Percentiles rank a stretch among this genome's conserved stretches.
Evolutionary conservation across 2,329 filamentous ascomycete genomes (phyloP).

Genomic region (Coniochaeta hoffmannii): DNA sequence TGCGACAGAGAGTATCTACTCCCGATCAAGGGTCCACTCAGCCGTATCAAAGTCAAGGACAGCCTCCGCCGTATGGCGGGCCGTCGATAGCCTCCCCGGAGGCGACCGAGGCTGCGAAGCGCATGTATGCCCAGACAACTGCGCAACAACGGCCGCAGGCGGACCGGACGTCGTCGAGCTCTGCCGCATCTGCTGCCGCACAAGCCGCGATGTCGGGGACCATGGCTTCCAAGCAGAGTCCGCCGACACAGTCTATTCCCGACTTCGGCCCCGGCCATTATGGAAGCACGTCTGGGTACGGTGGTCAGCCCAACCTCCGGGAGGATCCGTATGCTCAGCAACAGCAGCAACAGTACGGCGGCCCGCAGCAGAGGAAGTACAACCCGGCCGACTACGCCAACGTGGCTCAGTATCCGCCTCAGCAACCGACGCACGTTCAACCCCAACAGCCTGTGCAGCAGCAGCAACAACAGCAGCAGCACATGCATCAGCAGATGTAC

Average conservation of each 20-base stretch:
- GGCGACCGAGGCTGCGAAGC: conserved; percentile 57
- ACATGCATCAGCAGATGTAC: conserved; percentile 15
- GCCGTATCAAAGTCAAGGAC: conserved; percentile 5
- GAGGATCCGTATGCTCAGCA: conserved; percentile 28
- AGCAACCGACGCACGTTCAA: conserved; percentile 32
- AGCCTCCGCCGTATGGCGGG: conserved; percentile 16
- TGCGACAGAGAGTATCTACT: conserved; percentile 38
- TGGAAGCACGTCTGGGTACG: conserved; percentile 19
- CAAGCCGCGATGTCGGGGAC: conserved; percentile 52
- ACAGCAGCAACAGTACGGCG: conserved; percentile 24
- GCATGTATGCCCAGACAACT: conserved; percentile 51
- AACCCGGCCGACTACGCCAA: conserved; percentile 72
- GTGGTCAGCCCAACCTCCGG: conserved; percentile 18
- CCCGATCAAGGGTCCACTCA: conserved; percentile 3
- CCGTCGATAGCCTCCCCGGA: conserved; percentile 36
- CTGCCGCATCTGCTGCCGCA: conserved; percentile 43
- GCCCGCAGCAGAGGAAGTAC: conserved; percentile 55
- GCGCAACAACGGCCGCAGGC: conserved; percentile 43
- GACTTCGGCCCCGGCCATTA: conserved; percentile 26
- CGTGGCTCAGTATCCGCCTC: conserved; percentile 41
- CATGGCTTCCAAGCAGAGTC: conserved; percentile 26
- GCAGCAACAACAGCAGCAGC: conserved; percentile 13
- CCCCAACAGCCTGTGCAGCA: conserved; percentile 7
- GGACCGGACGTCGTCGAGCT: conserved; percentile 45
- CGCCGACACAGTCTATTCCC: conserved; percentile 22